phyloP scores from a whole-genome alignment of 2,329 filamentous ascomycete species.

The Arthrobotrys sinensis region DNA sequence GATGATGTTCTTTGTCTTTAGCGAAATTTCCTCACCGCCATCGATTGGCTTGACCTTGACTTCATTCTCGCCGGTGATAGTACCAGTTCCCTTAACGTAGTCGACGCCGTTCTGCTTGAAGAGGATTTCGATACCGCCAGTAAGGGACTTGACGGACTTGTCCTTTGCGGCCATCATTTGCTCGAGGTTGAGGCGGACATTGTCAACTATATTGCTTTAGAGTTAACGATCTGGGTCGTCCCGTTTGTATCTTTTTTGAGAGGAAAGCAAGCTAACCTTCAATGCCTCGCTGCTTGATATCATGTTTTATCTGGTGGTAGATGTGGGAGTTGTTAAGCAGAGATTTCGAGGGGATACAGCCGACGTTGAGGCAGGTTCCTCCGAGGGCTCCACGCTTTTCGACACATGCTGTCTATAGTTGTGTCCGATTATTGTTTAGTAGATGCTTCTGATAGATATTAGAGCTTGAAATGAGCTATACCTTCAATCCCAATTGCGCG shows the following conservation, averaged over 20 bases:
- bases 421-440: slow-evolving; percentile 5
- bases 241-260: not conserved
- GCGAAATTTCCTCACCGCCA: slow-evolving; percentile 83
- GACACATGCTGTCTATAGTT: slow-evolving; percentile 87
- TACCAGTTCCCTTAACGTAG: slow-evolving; percentile 93
- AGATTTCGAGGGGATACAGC: slow-evolving; percentile 99
- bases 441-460: not conserved
- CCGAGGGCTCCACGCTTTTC: slow-evolving; percentile 97
- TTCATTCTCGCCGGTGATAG: slow-evolving; percentile 90
- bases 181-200: slow-evolving; percentile 94
- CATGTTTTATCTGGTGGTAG: slow-evolving; percentile 96
- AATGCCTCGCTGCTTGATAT: slow-evolving; percentile 96
- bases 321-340: slow-evolving; percentile 99
- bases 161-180: slow-evolving; percentile 99
- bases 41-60: slow-evolving; percentile 91
- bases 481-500: slow-evolving; percentile 96
- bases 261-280: slow-evolving; percentile 70
- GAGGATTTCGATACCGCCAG: slow-evolving; percentile 97
- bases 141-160: slow-evolving; percentile 86
- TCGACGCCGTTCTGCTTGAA: slow-evolving; percentile 99
- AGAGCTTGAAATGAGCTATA: slow-evolving; percentile 68
- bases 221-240: not conserved
- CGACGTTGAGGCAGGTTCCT: slow-evolving; percentile 98
- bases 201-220: slow-evolving; percentile 75
- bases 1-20: slow-evolving; percentile 95